Evolutionary conservation across 306 rosid species (phyloP), one percentile per base, ranked within the genome.

Genomic region (Dicorynia guianensis): DNA sequence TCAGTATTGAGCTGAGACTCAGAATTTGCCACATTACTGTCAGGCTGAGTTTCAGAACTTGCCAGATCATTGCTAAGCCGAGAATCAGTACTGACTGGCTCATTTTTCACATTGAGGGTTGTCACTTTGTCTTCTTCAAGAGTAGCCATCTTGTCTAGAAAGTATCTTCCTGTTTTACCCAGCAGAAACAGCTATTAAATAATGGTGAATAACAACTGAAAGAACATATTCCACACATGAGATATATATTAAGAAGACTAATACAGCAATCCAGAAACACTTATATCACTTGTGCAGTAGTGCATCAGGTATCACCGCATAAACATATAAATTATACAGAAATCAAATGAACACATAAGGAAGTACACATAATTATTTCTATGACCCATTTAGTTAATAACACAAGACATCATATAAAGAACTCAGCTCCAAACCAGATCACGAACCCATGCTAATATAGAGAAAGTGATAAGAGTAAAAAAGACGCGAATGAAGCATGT

Each of bases 121-220:
- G 20, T 75, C 76, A 76, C 70, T 72, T 69, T 87, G 67, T 76
- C 96, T 56, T 81, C 89, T 64, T 85, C 89, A 13, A 83, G 82
- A 5, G 85, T 58, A 4, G 81, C 72, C 91, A 89, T 81, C 57
- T 78, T 79, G 60, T 71, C 79, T 71, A 72, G 80, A 64, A 66
- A 68, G 65, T 75, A 57, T 72, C 78, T 64, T 46, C 75, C 95
- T 70, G 84, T 75, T 33, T 48, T 52, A 74, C 69, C 73, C 58
- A 56, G 59, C 75, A 79, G 36, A 30, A 42, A 77, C 14, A 58
- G 36, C 11, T n/a, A 55, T 39, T 36, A 76, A 61, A 56, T 43
- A 56, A 48, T 7, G 14, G 64, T 39, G 40, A 52, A 57, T 40
- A 6, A 17, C 57, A 68, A 50, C 35, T 54, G 17, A 48, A 47